phyloP scores from a whole-genome alignment of 306 rosid genomes.

The Ziziphus jujuba region DNA sequence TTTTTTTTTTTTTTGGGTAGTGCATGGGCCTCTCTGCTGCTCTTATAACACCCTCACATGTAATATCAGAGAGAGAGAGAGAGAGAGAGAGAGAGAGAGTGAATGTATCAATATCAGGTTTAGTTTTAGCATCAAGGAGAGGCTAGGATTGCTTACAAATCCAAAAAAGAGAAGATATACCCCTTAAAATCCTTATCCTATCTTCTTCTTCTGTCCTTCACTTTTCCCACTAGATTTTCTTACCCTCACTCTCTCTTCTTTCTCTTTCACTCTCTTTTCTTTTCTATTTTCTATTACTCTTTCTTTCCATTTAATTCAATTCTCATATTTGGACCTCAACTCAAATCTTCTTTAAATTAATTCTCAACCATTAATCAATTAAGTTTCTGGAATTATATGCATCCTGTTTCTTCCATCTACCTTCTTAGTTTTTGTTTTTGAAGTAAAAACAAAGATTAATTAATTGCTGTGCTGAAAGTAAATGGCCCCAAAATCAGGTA shows the following conservation, averaged over 20 bases:
- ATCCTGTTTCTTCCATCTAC: not conserved
- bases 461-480: not conserved
- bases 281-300: not conserved
- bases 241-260: conserved; percentile 4
- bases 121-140: conserved; percentile 47
- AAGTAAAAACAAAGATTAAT: too few relatives aligned
- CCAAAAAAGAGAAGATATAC: conserved; percentile 38
- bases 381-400: not conserved
- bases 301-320: not conserved
- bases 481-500: conserved; percentile 92
- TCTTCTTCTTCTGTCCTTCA: conserved; percentile 38
- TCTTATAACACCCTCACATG: conserved; percentile 18
- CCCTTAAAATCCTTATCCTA: conserved; percentile 69
- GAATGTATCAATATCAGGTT: too few relatives aligned
- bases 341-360: too few relatives aligned
- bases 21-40: conserved; percentile 24
- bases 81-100: not conserved
- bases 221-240: conserved; percentile 20
- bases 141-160: conserved; percentile 63
- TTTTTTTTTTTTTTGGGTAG: conserved; percentile 15
- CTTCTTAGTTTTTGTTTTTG: not conserved
- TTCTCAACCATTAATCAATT: not conserved
- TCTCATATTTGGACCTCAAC: too few relatives aligned
- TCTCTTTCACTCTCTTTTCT: conserved; percentile 1
- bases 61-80: conserved; percentile 3